Evolutionary conservation across 306 rosid species (phyloP), one percentile per base, ranked within the genome.

Genomic region (Ormosia emarginata): DNA sequence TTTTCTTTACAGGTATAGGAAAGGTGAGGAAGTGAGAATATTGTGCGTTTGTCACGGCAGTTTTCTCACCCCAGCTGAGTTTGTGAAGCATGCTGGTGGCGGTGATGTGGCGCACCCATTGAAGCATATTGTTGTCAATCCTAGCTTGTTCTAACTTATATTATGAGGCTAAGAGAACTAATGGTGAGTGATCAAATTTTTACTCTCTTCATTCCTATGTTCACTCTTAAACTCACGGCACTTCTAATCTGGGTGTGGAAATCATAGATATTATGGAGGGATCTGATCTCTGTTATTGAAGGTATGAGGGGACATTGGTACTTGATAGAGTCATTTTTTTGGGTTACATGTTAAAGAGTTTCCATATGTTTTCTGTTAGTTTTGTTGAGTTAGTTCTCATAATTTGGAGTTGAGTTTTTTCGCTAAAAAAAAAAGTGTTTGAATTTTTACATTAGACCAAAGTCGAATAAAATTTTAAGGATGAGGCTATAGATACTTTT

Each of bases 51-150:
- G 98, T 46, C 98, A 93, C 47, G 98, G 98, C 29, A 85, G 74
- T 82, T 93, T 90, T 67, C 88, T 90, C 3, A 81, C 94, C 1
- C 97, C 97, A 0, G 92, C 97, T 0, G 98, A 93, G 82, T 93
- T 93, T 66, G 91, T 93, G 3, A 89, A 89, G 85, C 98, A 93
- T 29, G 98, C 90, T 1, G 98, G 98, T 12, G 97, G 97, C 0
- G 79, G 80, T 11, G 97, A 91, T 1, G 94, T 89, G 3, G 68
- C 71, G 3, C 84, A 90, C 72, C 98, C 98, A 0, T 70, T 91
- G 50, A 89, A 90, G 81, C 93, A 93, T 71, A 93, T 93, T 77
- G 88, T 90, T 34, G 98, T 93, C 37, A 89, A 36, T 74, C 88
- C 91, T 8, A 53, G 79, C 71, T 53, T 80, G 53, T 65, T 77